Evolutionary conservation across 495 filamentous ascomycete species (phyloP).

Genomic region (Parachaetomium inaequale): DNA sequence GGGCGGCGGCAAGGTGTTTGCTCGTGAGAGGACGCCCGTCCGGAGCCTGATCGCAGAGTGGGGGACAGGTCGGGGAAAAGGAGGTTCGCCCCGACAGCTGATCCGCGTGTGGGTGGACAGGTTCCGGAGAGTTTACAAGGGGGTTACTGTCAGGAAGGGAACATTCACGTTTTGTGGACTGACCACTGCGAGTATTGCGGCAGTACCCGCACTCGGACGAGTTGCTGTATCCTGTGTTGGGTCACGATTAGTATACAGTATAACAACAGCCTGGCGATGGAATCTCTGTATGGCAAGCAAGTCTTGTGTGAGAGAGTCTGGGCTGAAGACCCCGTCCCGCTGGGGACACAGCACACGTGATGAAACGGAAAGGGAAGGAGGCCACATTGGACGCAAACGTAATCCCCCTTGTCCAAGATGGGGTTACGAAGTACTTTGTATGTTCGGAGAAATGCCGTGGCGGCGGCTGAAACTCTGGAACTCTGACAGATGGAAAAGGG

Average conservation of each 20-base stretch:
- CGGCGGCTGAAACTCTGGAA: slow-evolving; percentile 11
- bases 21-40: background rate
- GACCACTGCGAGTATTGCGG: slow-evolving; percentile 39
- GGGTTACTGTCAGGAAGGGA: slow-evolving; percentile 6
- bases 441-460: background rate
- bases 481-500: slow-evolving; percentile 24
- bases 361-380: background rate
- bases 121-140: background rate
- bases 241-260: slow-evolving; percentile 13
- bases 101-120: background rate
- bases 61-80: background rate
- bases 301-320: background rate
- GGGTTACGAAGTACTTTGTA: too few relatives aligned
- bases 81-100: background rate
- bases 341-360: slow-evolving; percentile 2
- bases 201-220: slow-evolving; percentile 54
- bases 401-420: slow-evolving; percentile 1
- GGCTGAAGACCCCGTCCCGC: background rate
- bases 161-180: slow-evolving; percentile 42
- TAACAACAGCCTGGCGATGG: background rate
- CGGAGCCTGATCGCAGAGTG: background rate
- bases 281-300: background rate
- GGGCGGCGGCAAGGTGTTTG: slow-evolving; percentile 8
- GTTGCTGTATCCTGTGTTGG: slow-evolving; percentile 41
- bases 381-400: slow-evolving; percentile 8